Evolutionary conservation across 331 rosid genomes (phyloP).

Genomic region (Acacia pycnantha): DNA sequence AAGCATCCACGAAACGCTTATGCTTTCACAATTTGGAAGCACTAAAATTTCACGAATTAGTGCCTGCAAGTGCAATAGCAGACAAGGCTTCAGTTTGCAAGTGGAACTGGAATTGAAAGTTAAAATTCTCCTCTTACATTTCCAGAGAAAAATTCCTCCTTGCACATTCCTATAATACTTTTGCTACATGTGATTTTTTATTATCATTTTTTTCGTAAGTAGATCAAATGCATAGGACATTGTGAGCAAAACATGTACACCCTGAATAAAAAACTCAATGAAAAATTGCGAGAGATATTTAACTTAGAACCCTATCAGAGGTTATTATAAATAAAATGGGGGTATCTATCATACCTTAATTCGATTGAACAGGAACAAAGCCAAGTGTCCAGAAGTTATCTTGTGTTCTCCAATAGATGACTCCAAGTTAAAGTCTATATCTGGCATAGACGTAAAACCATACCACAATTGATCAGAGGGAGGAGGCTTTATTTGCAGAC

Average conservation of each 20-base stretch:
- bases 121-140: constrained; percentile 2
- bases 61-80: constrained; percentile 66
- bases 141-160: neutral
- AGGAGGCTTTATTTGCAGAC: constrained; percentile 89
- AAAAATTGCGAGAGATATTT: neutral
- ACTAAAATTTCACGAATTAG: constrained; percentile 69
- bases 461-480: constrained; percentile 92
- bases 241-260: neutral
- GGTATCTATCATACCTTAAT: constrained; percentile 65
- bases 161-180: neutral
- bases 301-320: neutral
- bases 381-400: constrained; percentile 69
- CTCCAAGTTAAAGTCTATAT: constrained; percentile 73
- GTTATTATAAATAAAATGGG: constrained; percentile 6
- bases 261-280: neutral
- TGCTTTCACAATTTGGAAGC: constrained; percentile 74
- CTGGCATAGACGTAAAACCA: constrained; percentile 92
- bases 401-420: constrained; percentile 85
- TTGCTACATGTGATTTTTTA: neutral
- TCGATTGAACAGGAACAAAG: constrained; percentile 62
- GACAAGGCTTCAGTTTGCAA: constrained; percentile 34
- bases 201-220: neutral
- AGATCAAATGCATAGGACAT: neutral
- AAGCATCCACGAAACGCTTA: constrained; percentile 73
- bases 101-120: neutral